Evolutionary conservation across 306 rosid species (phyloP), one percentile per base, ranked within the genome.

Genomic region (Citrullus mucosospermus): DNA sequence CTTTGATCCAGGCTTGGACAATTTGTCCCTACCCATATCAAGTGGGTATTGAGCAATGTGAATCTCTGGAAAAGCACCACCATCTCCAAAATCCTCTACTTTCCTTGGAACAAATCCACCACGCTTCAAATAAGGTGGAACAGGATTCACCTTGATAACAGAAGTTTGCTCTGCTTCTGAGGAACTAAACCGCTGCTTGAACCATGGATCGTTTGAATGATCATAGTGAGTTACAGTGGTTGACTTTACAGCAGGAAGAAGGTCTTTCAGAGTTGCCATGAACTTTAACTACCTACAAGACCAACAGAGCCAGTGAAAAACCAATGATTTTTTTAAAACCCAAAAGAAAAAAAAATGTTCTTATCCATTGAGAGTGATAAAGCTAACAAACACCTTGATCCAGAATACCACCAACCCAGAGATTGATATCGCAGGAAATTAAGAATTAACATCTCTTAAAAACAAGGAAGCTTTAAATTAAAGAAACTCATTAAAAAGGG

Each of bases 61-160:
- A 68, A 94, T 89, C 89, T 92, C 96, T 0, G 96, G 98, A 44
- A 94, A 94, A 0, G 97, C 92, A 28, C 98, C 98, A 2, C 98
- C 97, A 78, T 90, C 97, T 3, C 97, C 93, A 38, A 90, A 94
- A 70, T 94, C 97, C 81, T 94, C 96, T 1, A 88, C 83, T 80
- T 83, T 94, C 30, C 94, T 82, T 7, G 98, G 98, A 73, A 89
- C 90, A 77, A 93, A 93, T 9, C 98, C 93, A 0, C 91, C 91
- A n/a, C 96, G 91, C 71, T 90, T 90, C 61, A 83, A 36, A 70
- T 93, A 93, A 8, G 96, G 88, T 1, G 90, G 98, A 32, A 90
- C 94, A 0, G 84, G 89, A 63, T 89, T 90, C 0, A 62, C 86
- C 71, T 86, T 86, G 32, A 85, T 17, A 12, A 81, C 86, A n/a